Percentiles rank a stretch among this genome's conserved stretches.
phyloP scores from a whole-genome alignment of 2,329 filamentous ascomycete species.

The Colletotrichum tamarilloi region DNA sequence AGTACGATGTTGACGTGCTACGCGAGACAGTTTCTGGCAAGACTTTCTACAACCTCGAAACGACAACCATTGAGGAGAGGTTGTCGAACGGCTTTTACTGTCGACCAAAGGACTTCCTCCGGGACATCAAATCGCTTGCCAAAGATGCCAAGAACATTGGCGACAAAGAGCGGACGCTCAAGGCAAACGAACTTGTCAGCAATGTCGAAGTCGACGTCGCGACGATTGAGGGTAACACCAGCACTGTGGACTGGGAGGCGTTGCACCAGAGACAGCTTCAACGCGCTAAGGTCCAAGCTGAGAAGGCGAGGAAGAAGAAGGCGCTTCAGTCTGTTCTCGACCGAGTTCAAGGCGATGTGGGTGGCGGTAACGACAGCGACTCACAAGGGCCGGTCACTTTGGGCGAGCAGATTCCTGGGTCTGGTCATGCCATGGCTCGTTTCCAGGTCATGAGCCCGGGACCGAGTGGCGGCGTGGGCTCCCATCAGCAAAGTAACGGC shows the following conservation, averaged over 20 bases:
- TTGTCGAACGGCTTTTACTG: conserved; percentile 97
- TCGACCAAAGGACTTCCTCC: conserved; percentile 87
- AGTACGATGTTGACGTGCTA: conserved; percentile 81
- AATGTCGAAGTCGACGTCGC: conserved; percentile 96
- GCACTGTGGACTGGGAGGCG: conserved; percentile 81
- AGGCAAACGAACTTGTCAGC: conserved; percentile 89
- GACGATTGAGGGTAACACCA: conserved; percentile 76
- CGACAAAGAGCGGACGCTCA: conserved; percentile 85
- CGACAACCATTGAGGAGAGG: conserved; percentile 93
- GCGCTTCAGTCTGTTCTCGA: conserved; percentile 67
- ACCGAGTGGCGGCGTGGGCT: conserved; percentile 66
- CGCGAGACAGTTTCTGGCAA: conserved; percentile 81
- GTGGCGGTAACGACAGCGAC: conserved; percentile 62
- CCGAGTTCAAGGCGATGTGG: conserved; percentile 62
- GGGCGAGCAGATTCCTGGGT: conserved; percentile 72
- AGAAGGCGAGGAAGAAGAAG: conserved; percentile 72
- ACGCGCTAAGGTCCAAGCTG: conserved; percentile 68
- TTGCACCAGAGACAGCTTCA: conserved; percentile 80
- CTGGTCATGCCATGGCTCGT: conserved; percentile 58
- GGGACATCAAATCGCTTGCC: conserved; percentile 85
- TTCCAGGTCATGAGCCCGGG: conserved; percentile 68
- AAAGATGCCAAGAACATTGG: conserved; percentile 86
- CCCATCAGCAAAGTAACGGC: conserved; percentile 64
- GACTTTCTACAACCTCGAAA: conserved; percentile 95
- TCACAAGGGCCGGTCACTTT: conserved; percentile 68